Conservation (phyloP, 331 rosid species). For the Acacia pycnantha region DNA sequence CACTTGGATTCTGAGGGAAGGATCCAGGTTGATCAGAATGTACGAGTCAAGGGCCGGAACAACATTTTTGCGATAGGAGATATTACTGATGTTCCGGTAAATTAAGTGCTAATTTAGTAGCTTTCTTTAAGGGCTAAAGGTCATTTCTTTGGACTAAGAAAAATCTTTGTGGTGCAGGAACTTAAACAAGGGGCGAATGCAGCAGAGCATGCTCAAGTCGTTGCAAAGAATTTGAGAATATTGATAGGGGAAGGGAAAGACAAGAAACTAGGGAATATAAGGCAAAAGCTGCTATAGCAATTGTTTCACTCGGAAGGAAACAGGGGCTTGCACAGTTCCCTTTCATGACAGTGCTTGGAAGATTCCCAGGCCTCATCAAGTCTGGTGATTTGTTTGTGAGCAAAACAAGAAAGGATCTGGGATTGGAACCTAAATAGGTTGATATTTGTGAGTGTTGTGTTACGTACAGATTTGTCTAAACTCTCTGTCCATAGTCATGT, state of each 20-base stretch:
- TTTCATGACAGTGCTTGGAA: slow-evolving; percentile 64
- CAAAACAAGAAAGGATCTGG: slow-evolving; percentile 70
- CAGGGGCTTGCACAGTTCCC: slow-evolving; percentile 74
- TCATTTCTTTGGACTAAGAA: background rate
- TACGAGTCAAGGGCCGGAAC: slow-evolving; percentile 48
- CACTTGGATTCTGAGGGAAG: slow-evolving; percentile 42
- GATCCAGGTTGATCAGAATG: slow-evolving; percentile 47
- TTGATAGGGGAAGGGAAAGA: slow-evolving; percentile 54
- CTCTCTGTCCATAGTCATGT: slow-evolving; percentile 3
- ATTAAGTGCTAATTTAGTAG: slow-evolving; percentile 39
- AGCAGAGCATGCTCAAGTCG: slow-evolving; percentile 62
- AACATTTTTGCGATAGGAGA: slow-evolving; percentile 66
- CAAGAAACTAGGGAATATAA: slow-evolving; percentile 48
- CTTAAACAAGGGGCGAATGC: slow-evolving; percentile 77
- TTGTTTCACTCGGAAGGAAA: slow-evolving; percentile 81
- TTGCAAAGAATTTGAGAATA: slow-evolving; percentile 71
- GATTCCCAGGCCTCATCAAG: slow-evolving; percentile 66
- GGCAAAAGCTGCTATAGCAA: slow-evolving; percentile 50
- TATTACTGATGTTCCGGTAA: slow-evolving; percentile 42
- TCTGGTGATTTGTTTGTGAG: slow-evolving; percentile 86
- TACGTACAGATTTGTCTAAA: slow-evolving; percentile 2
- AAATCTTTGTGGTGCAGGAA: slow-evolving; percentile 46
- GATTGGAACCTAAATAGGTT: slow-evolving; percentile 43
- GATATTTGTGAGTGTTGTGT: background rate
- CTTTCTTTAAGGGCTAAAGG: background rate